phyloP scores from a whole-genome alignment of 2,329 filamentous ascomycete genomes.

The Sporothrix variecibatus region DNA sequence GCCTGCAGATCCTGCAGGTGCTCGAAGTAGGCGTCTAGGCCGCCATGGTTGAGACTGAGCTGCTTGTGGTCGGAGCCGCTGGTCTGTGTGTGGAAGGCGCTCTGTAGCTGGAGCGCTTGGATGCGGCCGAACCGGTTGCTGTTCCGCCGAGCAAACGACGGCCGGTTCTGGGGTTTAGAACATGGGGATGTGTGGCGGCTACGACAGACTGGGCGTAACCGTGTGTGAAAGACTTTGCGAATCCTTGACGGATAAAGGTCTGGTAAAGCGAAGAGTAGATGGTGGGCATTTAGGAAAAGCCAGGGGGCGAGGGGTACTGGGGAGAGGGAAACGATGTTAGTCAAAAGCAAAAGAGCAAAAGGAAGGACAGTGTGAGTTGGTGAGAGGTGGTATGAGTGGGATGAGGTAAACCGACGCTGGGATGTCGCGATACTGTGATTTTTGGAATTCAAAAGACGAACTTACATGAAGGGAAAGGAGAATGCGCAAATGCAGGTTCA shows the following conservation, averaged over 20 bases:
- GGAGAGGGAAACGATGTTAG: constrained; percentile 1
- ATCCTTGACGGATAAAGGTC: constrained; percentile 94
- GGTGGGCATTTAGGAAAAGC: constrained; percentile 86
- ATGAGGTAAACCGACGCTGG: background rate
- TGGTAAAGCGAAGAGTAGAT: constrained; percentile 69
- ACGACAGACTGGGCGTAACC: constrained; percentile 98
- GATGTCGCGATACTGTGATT: background rate
- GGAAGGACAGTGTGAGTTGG: background rate
- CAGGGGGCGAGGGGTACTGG: constrained; percentile 59
- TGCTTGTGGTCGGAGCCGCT: constrained; percentile 60
- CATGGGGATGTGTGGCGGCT: constrained; percentile 82
- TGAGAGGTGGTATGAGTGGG: background rate
- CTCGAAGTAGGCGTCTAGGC: constrained; percentile 88
- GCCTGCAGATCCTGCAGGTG: constrained; percentile 79
- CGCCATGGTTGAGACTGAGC: constrained; percentile 56
- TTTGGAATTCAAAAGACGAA: constrained; percentile 32
- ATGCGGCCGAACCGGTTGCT: constrained; percentile 57
- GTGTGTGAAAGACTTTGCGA: constrained; percentile 95
- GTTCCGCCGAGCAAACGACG: constrained; percentile 62
- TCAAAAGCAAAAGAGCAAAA: background rate
- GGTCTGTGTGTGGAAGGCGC: constrained; percentile 68
- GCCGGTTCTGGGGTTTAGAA: constrained; percentile 72
- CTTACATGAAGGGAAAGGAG: constrained; percentile 65
- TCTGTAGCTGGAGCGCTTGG: constrained; percentile 68
- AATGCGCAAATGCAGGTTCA: constrained; percentile 86